These are phyloP conservation scores for Thielaviopsis ethacetica DNA, from an alignment of 2,329 filamentous ascomycete species.

Conservation along the genomic window DNA sequence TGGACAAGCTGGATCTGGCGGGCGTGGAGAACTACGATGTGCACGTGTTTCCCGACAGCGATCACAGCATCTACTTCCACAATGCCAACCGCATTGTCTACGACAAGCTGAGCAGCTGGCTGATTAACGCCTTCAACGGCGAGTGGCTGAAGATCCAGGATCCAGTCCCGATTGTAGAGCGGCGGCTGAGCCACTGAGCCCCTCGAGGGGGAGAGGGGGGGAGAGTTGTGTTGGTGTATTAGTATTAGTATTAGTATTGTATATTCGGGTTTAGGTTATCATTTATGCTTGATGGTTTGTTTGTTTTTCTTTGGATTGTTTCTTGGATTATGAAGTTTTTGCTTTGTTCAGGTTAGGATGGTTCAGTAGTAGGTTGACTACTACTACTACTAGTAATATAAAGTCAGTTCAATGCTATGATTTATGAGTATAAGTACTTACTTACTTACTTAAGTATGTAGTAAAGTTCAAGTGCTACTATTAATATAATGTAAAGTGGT, in stretches of 20 bases:
- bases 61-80: conserved; percentile 91
- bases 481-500: too few species aligned
- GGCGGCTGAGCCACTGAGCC: conserved; percentile 14
- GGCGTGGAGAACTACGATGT: conserved; percentile 88
- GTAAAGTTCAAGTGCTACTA: too few species aligned
- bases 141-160: conserved; percentile 58
- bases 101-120: conserved; percentile 82
- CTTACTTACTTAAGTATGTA: too few species aligned
- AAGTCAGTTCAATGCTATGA: too few species aligned
- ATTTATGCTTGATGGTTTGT: not conserved
- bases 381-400: too few species aligned
- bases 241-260: not conserved
- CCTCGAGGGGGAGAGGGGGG: not conserved
- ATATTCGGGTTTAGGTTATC: not conserved
- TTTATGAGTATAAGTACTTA: too few species aligned
- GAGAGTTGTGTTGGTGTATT: not conserved
- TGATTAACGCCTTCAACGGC: conserved; percentile 94
- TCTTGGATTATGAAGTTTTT: not conserved
- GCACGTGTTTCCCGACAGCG: conserved; percentile 89
- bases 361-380: too few species aligned
- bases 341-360: not conserved
- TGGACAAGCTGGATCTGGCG: conserved; percentile 72
- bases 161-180: conserved; percentile 26
- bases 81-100: conserved; percentile 85
- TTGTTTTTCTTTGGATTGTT: not conserved